These are phyloP conservation scores for Ziziphus jujuba DNA, from an alignment of 306 rosid species.

Conservation along the genomic window DNA sequence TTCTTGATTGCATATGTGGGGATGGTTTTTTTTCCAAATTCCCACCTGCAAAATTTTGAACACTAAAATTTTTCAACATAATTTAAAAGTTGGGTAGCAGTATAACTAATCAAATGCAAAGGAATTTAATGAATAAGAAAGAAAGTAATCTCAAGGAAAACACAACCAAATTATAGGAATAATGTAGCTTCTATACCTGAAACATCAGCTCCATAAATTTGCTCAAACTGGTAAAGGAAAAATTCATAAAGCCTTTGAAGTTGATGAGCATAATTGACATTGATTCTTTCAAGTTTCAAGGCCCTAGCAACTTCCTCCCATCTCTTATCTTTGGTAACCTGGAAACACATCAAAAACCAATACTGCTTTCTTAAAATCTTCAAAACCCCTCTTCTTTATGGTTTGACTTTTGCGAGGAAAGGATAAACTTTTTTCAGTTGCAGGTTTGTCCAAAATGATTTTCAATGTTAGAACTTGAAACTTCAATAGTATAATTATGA, in stretches of 20 bases:
- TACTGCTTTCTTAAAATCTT: not conserved
- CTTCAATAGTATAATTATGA: too few species aligned
- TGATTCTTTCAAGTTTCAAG: conserved; percentile 19
- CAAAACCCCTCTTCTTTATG: not conserved
- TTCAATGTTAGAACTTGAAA: too few species aligned
- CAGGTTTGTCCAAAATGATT: too few species aligned
- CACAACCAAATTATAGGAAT: too few species aligned
- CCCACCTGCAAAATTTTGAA: conserved; percentile 3
- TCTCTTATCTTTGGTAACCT: conserved; percentile 31
- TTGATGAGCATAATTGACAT: conserved; percentile 8
- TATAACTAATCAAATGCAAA: too few species aligned
- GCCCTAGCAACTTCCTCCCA: conserved; percentile 37
- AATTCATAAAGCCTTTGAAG: conserved; percentile 29
- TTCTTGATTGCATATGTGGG: conserved; percentile 13
- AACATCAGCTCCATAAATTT: conserved; percentile 21
- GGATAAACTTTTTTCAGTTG: too few species aligned
- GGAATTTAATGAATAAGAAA: too few species aligned
- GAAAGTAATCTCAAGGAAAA: too few species aligned
- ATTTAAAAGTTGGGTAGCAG: too few species aligned
- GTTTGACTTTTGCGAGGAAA: not conserved
- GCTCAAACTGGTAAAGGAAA: conserved; percentile 36
- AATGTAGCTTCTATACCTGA: conserved; percentile 8
- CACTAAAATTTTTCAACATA: not conserved
- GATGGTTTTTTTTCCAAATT: conserved; percentile 17
- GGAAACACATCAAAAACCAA: not conserved